A percentile compares a stretch with the other conserved stretches of the same genome.
Evolutionary conservation across 1,284 basidiomycete genomes (phyloP).

Genomic region (Tremellales sp.): DNA sequence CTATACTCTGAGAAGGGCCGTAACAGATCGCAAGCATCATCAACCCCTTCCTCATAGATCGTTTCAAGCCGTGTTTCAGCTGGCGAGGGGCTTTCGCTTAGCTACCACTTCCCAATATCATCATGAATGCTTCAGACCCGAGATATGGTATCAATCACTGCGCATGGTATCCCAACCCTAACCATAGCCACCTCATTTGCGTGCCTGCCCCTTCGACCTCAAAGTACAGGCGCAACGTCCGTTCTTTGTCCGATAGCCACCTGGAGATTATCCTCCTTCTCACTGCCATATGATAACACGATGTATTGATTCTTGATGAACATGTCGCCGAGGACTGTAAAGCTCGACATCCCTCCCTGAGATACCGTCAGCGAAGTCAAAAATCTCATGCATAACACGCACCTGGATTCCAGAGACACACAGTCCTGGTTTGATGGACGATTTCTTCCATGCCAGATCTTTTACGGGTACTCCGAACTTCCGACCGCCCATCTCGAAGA

Average conservation of each 20-base stretch:
- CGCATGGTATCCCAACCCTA: too few relatives aligned
- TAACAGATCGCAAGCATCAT: too few relatives aligned
- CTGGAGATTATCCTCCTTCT: constrained; percentile 7
- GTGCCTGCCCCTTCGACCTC: too few relatives aligned
- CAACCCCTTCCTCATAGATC: too few relatives aligned
- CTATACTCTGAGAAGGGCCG: too few relatives aligned
- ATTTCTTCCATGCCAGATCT: constrained; percentile 28
- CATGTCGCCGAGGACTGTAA: constrained; percentile 27
- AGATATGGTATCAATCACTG: too few relatives aligned
- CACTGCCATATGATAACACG: constrained; percentile 20
- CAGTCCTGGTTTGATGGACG: constrained; percentile 8
- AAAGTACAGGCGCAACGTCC: constrained; percentile 17
- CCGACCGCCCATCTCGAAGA: constrained; percentile 18
- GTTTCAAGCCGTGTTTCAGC: too few relatives aligned
- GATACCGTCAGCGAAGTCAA: neutral
- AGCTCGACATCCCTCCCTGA: constrained; percentile 20
- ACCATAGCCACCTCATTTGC: too few relatives aligned
- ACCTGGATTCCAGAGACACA: constrained; percentile 29
- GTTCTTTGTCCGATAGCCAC: constrained; percentile 20
- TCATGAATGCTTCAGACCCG: too few relatives aligned
- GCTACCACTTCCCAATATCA: too few relatives aligned
- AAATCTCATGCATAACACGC: neutral
- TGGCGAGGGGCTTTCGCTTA: too few relatives aligned
- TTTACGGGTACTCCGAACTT: constrained; percentile 22
- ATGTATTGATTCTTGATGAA: constrained; percentile 32